Evolutionary conservation across 75 land plant species (phyloP), one percentile per base, ranked within the genome.

Genomic region (Pinus tabuliformis): DNA sequence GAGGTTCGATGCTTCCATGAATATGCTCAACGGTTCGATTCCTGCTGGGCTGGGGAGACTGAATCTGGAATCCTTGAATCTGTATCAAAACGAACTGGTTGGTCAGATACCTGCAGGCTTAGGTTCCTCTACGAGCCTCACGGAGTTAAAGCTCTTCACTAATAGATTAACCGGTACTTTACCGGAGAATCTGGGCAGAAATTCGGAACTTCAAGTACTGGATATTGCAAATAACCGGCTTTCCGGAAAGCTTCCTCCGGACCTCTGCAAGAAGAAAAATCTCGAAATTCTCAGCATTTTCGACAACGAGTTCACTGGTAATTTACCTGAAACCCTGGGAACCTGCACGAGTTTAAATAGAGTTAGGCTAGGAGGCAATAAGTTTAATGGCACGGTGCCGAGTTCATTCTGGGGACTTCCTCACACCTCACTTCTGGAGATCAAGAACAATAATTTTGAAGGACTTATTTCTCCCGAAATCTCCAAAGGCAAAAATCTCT

Each of bases 141-240:
- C 30, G 42, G 91, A 89, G 62, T 71, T 92, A 37, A 77, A 81
- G 75, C 75, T 92, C 49, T 92, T 87, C 74, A 20, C 18, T 18
- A 92, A 92, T 77, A 58, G 28, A 9, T 75, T 92, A 9, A 65
- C 81, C 8, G 95, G 95, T 1, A 15, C 49, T 26, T 33, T 92
- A 9, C 92, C 95, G 59, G 8, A 12, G 16, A 65, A 82, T 57
- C 77, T 90, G 11, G 94, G 94, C 0, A 80, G 66, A 62, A 81
- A 81, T 49, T 83, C 88, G 62, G 82, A 83, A 1, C 65, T 95
- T 33, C 24, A 33, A 58, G 76, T 76, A 62, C 21, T 95, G 13
- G 98, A 95, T 59, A 70, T 93, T 17, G 89, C 95, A 1, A 36
- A 58, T 28, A 95, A 95, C 58, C 45, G 39, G 5, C 74, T 95